phyloP scores from a whole-genome alignment of 169 alveolate species.

The Plasmodium gonderi region DNA sequence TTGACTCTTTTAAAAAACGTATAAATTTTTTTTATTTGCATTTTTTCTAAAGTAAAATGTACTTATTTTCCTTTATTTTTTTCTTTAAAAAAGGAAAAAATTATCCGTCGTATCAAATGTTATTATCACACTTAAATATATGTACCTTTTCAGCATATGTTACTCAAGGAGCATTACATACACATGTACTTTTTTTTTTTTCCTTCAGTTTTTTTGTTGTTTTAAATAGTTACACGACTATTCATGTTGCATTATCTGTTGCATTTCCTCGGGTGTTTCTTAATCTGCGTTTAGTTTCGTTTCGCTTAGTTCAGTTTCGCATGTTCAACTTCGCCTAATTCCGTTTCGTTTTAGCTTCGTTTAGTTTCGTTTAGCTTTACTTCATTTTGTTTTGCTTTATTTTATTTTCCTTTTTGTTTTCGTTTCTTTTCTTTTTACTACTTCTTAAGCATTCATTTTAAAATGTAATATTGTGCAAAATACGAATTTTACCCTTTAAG shows the following conservation, averaged over 20 bases:
- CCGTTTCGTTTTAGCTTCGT: not conserved
- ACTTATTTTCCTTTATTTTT: not conserved
- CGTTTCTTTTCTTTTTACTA: not conserved
- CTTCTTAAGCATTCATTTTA: not conserved
- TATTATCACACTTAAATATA: not conserved
- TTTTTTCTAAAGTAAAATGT: not conserved
- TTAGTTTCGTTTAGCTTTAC: too few species aligned
- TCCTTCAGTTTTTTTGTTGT: not conserved
- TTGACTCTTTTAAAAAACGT: not conserved
- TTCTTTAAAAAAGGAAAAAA: not conserved
- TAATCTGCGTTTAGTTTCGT: not conserved
- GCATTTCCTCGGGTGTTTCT: not conserved
- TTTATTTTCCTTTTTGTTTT: not conserved
- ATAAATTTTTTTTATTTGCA: not conserved
- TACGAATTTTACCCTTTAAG: not conserved
- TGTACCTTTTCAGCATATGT: not conserved
- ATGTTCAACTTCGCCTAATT: not conserved
- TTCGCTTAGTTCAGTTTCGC: not conserved
- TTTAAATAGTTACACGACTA: not conserved
- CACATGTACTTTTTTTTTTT: not conserved
- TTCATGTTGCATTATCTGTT: not conserved
- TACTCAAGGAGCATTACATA: not conserved
- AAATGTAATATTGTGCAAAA: not conserved
- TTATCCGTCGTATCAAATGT: not conserved
- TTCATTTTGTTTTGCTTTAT: not conserved